Evolutionary conservation across 345 rosid genomes (phyloP), one percentile per base, ranked within the genome.

Genomic region (Camelina neglecta): DNA sequence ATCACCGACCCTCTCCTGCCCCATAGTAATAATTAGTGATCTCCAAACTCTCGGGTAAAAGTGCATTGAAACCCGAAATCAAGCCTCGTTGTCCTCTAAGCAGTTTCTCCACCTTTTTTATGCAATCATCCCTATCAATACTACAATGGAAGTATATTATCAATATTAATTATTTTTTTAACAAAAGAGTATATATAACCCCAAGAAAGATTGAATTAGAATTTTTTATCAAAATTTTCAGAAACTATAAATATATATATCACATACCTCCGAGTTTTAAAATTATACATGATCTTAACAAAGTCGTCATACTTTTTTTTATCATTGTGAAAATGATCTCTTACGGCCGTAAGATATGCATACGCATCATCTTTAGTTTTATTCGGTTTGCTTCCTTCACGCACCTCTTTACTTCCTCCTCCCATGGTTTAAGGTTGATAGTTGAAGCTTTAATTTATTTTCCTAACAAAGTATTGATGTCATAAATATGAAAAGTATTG

Each of bases 41-140:
- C 41, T 69, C 64, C 8, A 60, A 35, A 50, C 8, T 10, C 41
- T 71, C 5, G 49, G 60, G 67, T 11, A 60, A 71, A 11, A 71
- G 49, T 23, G 0, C 33, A 71, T 71, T 60, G 26, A 71, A 71
- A 35, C 67, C 75, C 1, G 29, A 24, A 23, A 48, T 71, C 24
- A 71, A 10, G 7, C 11, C 16, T 36, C 2, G 16, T 5, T 36
- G 38, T 49, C 50, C 60, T 15, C 16, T 36, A 23, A 60, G 18
- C 8, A 71, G 16, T 16, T 11, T 9, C 0, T 11, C 23, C 39
- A 49, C 67, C 18, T 60, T 24, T n/a, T 16, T 5, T 35, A 71
- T 36, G 50, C 67, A 48, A 48, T 35, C 1, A 49, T 24, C 5
- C 39, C 11, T 16, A 39, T 24, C 60, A 60, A 71, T 49, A 26